These are phyloP conservation scores for Vigna mungo DNA, from an alignment of 306 rosid species.

Conservation along the genomic window DNA sequence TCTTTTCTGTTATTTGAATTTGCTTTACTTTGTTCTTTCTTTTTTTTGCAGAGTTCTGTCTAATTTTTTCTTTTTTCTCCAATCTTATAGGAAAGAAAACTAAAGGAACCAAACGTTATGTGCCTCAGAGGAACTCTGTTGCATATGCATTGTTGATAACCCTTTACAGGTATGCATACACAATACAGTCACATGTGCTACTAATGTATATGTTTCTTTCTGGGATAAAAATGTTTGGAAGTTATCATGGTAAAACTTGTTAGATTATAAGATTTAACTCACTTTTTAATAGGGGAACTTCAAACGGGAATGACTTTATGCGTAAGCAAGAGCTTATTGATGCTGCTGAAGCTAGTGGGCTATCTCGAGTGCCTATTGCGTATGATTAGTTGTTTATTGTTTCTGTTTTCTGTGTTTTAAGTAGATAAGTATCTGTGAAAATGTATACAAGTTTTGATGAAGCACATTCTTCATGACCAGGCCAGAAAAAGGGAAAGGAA, in stretches of 20 bases:
- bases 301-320: constrained; percentile 85
- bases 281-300: constrained; percentile 64
- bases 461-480: constrained; percentile 53
- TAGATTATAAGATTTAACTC: constrained; percentile 38
- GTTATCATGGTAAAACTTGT: not conserved
- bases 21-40: constrained; percentile 5
- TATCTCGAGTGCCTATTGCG: constrained; percentile 83
- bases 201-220: constrained; percentile 8
- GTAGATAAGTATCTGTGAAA: constrained; percentile 14
- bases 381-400: constrained; percentile 48
- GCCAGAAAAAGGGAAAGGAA: constrained; percentile 87
- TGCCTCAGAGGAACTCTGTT: constrained; percentile 88
- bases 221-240: constrained; percentile 10
- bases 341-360: constrained; percentile 95
- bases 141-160: constrained; percentile 83
- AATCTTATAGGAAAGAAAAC: constrained; percentile 61
- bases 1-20: constrained; percentile 4
- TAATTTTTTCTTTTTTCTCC: constrained; percentile 15
- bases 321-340: constrained; percentile 88
- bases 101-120: constrained; percentile 64
- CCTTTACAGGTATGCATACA: constrained; percentile 66
- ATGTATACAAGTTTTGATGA: constrained; percentile 37
- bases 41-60: constrained; percentile 23
- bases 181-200: not conserved
- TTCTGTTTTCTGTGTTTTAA: constrained; percentile 19